Evolutionary conservation across 768 basidiomycete genomes (phyloP), one percentile per base, ranked within the genome.

Genomic region (Lentinula raphanica): DNA sequence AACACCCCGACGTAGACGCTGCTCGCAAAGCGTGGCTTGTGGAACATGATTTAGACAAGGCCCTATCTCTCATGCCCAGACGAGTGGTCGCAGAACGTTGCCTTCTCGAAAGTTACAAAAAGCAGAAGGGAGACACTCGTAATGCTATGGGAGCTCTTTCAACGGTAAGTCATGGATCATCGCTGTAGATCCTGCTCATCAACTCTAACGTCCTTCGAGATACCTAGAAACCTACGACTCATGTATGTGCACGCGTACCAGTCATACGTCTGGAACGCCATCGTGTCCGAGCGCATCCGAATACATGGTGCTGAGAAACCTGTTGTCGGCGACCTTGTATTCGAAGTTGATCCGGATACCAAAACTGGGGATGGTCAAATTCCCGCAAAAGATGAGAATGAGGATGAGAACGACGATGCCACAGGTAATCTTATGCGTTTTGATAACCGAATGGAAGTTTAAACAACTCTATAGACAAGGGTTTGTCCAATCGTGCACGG

Each of bases 201-300:
- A n/a, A 23, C 40, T 21, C n/a, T 39, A 2, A 32, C 59, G 59
- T 13, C 31, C 27, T 19, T n/a, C 49, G 36, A 98, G 96, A 98
- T 99, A 63, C 97, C 97, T 13, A 82, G 89, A 57, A 98, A 96
- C 67, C 82, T 99, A 59, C 83, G 97, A 51, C 75, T 97, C 62
- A 98, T 99, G 92, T 99, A 98, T 69, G 86, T 98, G 56, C 97
- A 99, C 71, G 95, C 95, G 29, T 99, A 98, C 69, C 97, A 99
- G 70, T 95, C 92, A 15, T 99, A 98, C 65, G 87, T 98, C 32
- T 99, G 96, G 96, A 99, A 99, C 72, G 86, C 93, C 48, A 87
- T 98, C 57, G 92, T 95, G 39, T 98, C 95, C 3, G 94, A 98
- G 71, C 88, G 97, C 12, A 86, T 98, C 66, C 85, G 84, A 59